Conservation (phyloP, 2,329 filamentous ascomycete species). For the Botrytis sinoallii region DNA sequence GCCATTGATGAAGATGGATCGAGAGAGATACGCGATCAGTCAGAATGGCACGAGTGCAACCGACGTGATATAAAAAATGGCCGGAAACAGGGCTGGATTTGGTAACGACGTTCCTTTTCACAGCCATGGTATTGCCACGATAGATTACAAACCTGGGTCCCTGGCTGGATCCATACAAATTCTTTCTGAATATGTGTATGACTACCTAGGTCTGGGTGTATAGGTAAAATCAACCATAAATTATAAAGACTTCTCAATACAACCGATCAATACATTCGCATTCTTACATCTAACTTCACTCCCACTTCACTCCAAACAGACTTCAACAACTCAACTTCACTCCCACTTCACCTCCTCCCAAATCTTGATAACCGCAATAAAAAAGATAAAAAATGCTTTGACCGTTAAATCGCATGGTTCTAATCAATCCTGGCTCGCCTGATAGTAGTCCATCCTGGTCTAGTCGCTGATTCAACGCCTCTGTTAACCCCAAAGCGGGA, state of each 20-base stretch:
- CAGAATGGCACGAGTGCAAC: slow-evolving; percentile 1
- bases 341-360: no score
- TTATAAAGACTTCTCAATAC: background rate
- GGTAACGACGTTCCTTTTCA: background rate
- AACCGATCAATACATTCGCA: rapidly evolving
- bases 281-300: background rate
- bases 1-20: background rate
- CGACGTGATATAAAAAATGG: background rate
- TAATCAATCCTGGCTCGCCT: background rate
- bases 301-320: no score
- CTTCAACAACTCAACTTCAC: background rate
- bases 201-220: no score
- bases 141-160: no score
- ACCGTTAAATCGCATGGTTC: background rate
- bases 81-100: slow-evolving; percentile 3
- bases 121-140: background rate
- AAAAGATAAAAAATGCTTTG: background rate
- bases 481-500: background rate
- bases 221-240: background rate
- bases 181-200: background rate
- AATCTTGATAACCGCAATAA: background rate
- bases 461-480: background rate
- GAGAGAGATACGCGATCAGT: background rate
- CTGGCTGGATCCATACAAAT: background rate
- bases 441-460: background rate